phyloP scores from a whole-genome alignment of 73 alveolate species.

The Stentor coeruleus region DNA sequence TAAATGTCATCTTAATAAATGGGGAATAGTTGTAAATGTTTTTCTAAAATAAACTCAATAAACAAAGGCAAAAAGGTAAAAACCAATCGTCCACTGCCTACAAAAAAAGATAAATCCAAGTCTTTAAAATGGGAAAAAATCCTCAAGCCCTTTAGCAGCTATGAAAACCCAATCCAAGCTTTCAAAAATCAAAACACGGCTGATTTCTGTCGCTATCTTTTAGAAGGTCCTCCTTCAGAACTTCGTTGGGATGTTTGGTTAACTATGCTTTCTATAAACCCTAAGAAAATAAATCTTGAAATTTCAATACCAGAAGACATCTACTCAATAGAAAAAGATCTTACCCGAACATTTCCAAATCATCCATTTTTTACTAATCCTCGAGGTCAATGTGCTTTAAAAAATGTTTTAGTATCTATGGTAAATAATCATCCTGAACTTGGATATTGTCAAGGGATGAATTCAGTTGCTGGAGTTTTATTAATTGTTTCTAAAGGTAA shows the following conservation, averaged over 20 bases:
- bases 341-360: background rate
- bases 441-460: slow-evolving; percentile 26
- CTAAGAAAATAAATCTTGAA: background rate
- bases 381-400: background rate
- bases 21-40: too few relatives aligned
- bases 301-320: background rate
- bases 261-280: background rate
- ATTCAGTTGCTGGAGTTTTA: background rate
- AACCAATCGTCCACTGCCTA: too few relatives aligned
- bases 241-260: background rate
- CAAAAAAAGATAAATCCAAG: too few relatives aligned
- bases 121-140: slow-evolving; percentile 1
- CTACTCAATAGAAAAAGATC: slow-evolving; percentile 5
- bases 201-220: background rate
- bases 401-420: background rate
- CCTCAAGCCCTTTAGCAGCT: background rate
- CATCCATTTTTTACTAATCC: background rate
- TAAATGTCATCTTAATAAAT: too few relatives aligned
- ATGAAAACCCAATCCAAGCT: too few relatives aligned
- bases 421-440: background rate
- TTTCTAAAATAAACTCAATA: too few relatives aligned
- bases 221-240: background rate
- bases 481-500: background rate
- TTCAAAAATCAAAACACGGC: background rate
- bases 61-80: too few relatives aligned